Evolutionary conservation across 2,329 filamentous ascomycete species (phyloP).

Genomic region (Talaromyces rugulosus): DNA sequence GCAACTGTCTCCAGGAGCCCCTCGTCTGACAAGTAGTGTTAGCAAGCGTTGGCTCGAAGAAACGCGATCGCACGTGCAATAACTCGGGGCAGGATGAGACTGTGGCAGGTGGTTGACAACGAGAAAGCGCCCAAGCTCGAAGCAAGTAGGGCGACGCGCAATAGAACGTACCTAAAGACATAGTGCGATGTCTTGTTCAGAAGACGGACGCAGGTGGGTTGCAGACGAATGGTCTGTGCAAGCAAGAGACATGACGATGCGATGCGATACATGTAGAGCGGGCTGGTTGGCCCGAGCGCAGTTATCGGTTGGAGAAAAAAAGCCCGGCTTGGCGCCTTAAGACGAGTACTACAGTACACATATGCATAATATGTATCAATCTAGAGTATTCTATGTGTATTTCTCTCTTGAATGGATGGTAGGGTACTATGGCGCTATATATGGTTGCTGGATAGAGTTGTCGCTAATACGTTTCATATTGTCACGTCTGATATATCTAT

Average conservation of each 20-base stretch:
- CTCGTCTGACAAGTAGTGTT: constrained; percentile 37
- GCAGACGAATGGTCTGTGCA: not conserved
- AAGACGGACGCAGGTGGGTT: not conserved
- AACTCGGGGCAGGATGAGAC: not conserved
- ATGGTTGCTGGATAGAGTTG: no score
- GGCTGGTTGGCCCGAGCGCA: constrained; percentile 1
- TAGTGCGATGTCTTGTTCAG: constrained; percentile 15
- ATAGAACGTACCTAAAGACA: constrained; percentile 29
- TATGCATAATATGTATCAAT: not conserved
- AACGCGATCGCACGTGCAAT: not conserved
- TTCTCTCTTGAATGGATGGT: not conserved
- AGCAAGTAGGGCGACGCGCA: not conserved
- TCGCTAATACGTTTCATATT: no score
- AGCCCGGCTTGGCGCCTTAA: not conserved
- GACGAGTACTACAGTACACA: not conserved
- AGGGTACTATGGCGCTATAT: no score
- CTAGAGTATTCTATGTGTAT: not conserved
- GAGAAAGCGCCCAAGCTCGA: not conserved
- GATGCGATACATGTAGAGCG: not conserved
- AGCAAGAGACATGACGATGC: not conserved
- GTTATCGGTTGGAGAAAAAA: not conserved
- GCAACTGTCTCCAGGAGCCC: constrained; percentile 53
- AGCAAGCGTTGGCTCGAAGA: not conserved
- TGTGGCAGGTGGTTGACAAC: not conserved
- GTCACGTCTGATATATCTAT: no score